A percentile compares a stretch with the other conserved stretches of the same genome.
phyloP scores from a whole-genome alignment of 1,284 basidiomycete genomes.

The Pascua sp. region DNA sequence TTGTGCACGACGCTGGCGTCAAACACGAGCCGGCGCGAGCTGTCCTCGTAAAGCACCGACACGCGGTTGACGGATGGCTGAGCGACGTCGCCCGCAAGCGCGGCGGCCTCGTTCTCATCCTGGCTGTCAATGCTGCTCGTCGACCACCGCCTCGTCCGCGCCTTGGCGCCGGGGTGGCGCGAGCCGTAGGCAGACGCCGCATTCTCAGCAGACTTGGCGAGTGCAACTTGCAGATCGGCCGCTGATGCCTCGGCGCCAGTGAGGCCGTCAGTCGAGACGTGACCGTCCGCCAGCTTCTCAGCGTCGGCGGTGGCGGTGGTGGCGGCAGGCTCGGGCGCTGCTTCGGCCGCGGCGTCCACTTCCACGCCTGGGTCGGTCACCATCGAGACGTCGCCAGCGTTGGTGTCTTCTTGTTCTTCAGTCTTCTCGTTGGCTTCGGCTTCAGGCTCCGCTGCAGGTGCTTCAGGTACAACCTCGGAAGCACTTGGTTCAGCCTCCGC shows the following conservation, averaged over 20 bases:
- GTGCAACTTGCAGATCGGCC: constrained; percentile 21
- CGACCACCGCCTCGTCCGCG: constrained; percentile 24
- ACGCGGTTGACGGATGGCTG: constrained; percentile 52
- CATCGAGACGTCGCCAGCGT: constrained; percentile 36
- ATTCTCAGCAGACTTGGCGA: constrained; percentile 31
- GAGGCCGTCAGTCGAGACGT: constrained; percentile 1
- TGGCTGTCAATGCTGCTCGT: constrained; percentile 23
- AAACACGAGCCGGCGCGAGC: constrained; percentile 77
- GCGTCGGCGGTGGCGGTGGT: background rate
- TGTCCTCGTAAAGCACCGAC: constrained; percentile 90
- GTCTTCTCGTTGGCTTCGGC: background rate
- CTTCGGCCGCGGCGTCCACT: background rate
- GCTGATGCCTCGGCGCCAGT: constrained; percentile 19
- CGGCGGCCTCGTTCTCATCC: constrained; percentile 12
- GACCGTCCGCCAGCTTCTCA: background rate
- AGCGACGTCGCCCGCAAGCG: constrained; percentile 6
- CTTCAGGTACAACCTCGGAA: constrained; percentile 52
- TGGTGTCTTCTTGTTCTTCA: constrained; percentile 1
- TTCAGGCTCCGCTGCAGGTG: constrained; percentile 13
- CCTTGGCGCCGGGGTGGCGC: constrained; percentile 11
- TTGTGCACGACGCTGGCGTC: constrained; percentile 81
- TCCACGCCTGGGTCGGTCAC: constrained; percentile 19
- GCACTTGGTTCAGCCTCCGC: constrained; percentile 49
- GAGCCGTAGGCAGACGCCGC: constrained; percentile 31
- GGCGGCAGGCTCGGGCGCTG: background rate